These are phyloP conservation scores for Cladosporium halotolerans DNA, from an alignment of 2,329 filamentous ascomycete genomes.

Conservation along the genomic window DNA sequence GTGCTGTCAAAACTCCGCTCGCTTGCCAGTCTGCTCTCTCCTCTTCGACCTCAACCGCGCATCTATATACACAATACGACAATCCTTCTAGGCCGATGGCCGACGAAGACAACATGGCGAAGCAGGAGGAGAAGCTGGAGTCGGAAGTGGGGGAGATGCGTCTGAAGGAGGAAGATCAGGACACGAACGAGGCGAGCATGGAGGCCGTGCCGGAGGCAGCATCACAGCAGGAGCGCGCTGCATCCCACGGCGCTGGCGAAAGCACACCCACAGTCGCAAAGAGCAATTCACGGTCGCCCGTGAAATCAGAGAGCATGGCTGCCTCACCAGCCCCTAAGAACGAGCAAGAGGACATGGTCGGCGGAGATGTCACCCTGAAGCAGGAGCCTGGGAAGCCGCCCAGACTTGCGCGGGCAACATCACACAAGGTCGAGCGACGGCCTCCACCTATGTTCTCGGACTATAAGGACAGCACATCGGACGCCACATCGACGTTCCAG, in stretches of 20 bases:
- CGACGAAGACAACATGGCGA: constrained; percentile 28
- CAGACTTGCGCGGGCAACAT: constrained; percentile 66
- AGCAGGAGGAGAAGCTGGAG: constrained; percentile 32
- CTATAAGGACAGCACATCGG: constrained; percentile 69
- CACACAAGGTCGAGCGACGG: constrained; percentile 61
- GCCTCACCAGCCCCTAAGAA: constrained; percentile 34
- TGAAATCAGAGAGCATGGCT: constrained; percentile 22
- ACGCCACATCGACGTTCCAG: constrained; percentile 70
- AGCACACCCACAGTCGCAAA: constrained; percentile 11
- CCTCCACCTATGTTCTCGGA: constrained; percentile 64
- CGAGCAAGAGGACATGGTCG: constrained; percentile 49
- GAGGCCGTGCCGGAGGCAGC: constrained; percentile 21
- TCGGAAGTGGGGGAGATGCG: constrained; percentile 42
- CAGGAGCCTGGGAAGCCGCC: constrained; percentile 60
- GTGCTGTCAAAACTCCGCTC: constrained; percentile 14
- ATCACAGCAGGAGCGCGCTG: constrained; percentile 21
- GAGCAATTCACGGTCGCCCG: constrained; percentile 22
- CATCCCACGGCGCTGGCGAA: constrained; percentile 5
- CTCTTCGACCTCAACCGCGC: no score
- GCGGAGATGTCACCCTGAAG: constrained; percentile 57
- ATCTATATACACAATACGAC: no score
- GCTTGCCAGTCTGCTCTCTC: not conserved
- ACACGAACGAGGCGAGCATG: constrained; percentile 21
- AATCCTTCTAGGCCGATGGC: constrained; percentile 28
- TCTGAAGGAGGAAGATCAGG: constrained; percentile 36